Base-by-base conservation (phyloP, 2,329 filamentous ascomycete genomes). In the Chaetoscypha palmicola region DNA sequence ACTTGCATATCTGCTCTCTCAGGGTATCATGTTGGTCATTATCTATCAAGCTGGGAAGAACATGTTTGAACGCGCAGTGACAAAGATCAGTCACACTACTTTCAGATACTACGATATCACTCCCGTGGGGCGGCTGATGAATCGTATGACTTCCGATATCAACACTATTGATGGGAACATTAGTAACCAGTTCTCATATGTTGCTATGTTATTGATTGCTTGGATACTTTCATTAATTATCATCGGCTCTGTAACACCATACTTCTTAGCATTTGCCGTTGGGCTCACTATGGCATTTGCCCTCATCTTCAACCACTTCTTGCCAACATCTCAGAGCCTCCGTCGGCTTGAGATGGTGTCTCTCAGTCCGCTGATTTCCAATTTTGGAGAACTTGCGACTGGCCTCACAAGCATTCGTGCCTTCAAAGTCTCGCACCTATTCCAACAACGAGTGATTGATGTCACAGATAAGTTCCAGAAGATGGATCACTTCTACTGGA, bases 401-500 rank as follows among this genome's bases (percentile, higher is more conserved):
- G 90, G 90, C 0, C 68, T 96, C 7, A 88, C 86, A 0, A 95
- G 90, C 0, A 88, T 96, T 17, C 79, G 87, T 33, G 88, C 90
- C 0, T 91, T 94, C 60, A 79, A 76, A 38, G 87, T 83, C 1
- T 83, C 94, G 54, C 68, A 74, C 3, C 80, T 84, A 41, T 95
- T 95, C 58, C 87, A 94, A 58, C 76, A 81, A 49, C 76, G 81
- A 39, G 86, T 94, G 41, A 82, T 96, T 24, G 69, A 74, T 2
- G 88, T 89, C 0, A 88, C 89, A 0, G 89, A 95, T 58, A 80
- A 81, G 14, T 95, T 95, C 60, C 90, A 95, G 62, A 88, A 88
- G 60, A 92, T 94, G 75, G 90, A 96, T 57, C 90, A 96, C 62
- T 94, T 95, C 66, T 95, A 94, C 66, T 95, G 89, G 84, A 86